Percentiles rank a stretch among this genome's conserved stretches.
Evolutionary conservation across 2,329 filamentous ascomycete genomes (phyloP).

Genomic region (Trichophyton mentagrophytes): DNA sequence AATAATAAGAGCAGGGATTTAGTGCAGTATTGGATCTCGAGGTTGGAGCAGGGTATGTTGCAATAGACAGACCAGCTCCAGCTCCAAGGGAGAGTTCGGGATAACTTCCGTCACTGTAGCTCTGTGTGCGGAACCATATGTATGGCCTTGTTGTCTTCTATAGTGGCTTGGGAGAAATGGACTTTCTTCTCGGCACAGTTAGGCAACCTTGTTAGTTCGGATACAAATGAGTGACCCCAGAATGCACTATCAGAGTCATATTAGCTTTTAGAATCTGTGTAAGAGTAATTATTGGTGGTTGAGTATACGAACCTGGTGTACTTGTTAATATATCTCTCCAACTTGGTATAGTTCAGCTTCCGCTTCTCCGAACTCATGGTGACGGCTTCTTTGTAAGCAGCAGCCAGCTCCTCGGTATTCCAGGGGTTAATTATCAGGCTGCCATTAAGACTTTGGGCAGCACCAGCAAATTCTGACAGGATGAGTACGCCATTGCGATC

Average conservation of each 20-base stretch:
- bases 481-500: conserved; percentile 88
- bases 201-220: conserved; percentile 57
- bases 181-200: conserved; percentile 40
- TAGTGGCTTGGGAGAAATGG: not conserved
- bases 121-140: not conserved
- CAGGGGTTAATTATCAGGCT: conserved; percentile 93
- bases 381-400: conserved; percentile 89
- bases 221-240: conserved; percentile 90
- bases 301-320: conserved; percentile 59
- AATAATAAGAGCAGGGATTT: not conserved
- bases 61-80: not conserved
- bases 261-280: not conserved
- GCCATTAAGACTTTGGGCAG: conserved; percentile 86
- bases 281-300: not conserved
- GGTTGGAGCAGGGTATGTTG: not conserved
- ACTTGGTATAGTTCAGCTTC: conserved; percentile 73
- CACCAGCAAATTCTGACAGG: conserved; percentile 90
- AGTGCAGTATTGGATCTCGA: not conserved
- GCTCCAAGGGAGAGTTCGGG: not conserved
- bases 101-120: not conserved
- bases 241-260: conserved; percentile 49
- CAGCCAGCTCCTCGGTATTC: conserved; percentile 93
- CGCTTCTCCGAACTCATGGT: conserved; percentile 88
- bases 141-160: not conserved
- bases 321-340: conserved; percentile 91